Evolutionary conservation across 2,329 filamentous ascomycete species (phyloP).

Genomic region (Trichoderma endophyticum): DNA sequence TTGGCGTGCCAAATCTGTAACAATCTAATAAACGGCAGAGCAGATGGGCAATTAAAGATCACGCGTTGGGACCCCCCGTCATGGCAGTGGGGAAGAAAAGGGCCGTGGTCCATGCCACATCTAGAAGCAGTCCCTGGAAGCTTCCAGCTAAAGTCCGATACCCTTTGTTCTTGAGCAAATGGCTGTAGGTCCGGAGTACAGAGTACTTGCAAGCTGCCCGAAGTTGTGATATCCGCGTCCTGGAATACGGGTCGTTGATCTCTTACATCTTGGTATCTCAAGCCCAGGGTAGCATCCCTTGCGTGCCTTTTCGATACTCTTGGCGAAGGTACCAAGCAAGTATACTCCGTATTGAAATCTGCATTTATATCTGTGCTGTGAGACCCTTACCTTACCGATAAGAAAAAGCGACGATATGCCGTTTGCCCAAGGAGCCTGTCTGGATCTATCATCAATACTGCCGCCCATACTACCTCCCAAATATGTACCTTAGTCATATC

Average conservation of each 20-base stretch:
- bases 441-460: neutral
- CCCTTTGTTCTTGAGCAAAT: neutral
- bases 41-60: neutral
- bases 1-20: neutral
- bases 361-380: neutral
- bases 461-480: neutral
- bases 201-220: neutral
- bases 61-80: neutral
- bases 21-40: neutral
- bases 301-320: neutral
- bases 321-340: neutral
- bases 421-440: no score
- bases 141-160: neutral
- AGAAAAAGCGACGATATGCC: neutral
- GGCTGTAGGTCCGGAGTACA: neutral
- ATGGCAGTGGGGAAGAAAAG: neutral
- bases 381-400: neutral
- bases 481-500: neutral
- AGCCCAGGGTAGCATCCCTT: neutral
- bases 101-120: neutral
- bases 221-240: neutral
- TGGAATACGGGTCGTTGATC: neutral
- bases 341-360: neutral
- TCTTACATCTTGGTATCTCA: neutral
- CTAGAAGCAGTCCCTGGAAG: slow-evolving; percentile 2